Evolutionary conservation across 2,329 filamentous ascomycete species (phyloP).

Genomic region (Phoma sp.): DNA sequence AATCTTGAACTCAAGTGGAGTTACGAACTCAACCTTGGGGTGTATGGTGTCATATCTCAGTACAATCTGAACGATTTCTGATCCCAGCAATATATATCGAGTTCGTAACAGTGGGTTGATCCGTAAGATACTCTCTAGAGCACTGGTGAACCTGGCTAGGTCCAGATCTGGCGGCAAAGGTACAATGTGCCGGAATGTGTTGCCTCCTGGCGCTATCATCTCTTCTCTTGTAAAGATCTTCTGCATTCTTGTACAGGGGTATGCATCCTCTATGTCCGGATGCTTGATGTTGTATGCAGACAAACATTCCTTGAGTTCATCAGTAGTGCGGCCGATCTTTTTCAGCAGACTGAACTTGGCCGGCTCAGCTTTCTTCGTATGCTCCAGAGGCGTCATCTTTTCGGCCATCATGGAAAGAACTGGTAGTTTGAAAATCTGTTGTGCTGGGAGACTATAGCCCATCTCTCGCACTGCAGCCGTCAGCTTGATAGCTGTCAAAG

Average conservation of each 20-base stretch:
- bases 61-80: background rate
- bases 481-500: constrained; percentile 2
- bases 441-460: constrained; percentile 5
- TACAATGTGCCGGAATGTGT: constrained; percentile 1
- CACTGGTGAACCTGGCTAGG: background rate
- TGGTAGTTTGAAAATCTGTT: constrained; percentile 5
- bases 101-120: constrained; percentile 1
- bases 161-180: constrained; percentile 1
- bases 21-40: no score
- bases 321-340: no score
- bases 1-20: background rate
- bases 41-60: no score
- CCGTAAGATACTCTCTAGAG: background rate
- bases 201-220: constrained; percentile 5
- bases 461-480: background rate
- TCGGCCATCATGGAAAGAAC: constrained; percentile 3
- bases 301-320: no score
- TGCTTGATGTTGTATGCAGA: background rate
- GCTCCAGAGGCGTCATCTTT: background rate
- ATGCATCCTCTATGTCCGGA: constrained; percentile 1
- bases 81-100: constrained; percentile 1
- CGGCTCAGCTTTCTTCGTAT: background rate
- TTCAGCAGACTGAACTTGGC: no score
- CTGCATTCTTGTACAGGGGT: constrained; percentile 4
- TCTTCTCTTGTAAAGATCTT: background rate